Percentiles rank a stretch among this genome's conserved stretches.
Conservation (phyloP, 257 asterid genomes). For the Solanum pinnatisectum region DNA sequence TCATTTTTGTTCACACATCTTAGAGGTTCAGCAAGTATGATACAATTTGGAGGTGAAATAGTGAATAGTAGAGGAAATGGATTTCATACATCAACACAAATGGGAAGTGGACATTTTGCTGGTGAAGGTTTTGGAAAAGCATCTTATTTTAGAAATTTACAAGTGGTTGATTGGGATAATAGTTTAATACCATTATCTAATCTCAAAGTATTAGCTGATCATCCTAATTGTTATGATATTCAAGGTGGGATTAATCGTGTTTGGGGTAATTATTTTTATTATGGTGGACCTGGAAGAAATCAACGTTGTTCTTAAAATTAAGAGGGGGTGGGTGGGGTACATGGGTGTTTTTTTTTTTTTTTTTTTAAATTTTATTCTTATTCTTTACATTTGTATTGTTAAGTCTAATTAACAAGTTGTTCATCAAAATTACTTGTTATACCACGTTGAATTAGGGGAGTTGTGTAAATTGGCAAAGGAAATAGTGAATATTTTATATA, state of each 20-base stretch:
- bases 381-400: constrained; percentile 30
- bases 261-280: constrained; percentile 50
- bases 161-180: constrained; percentile 47
- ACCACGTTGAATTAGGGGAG: constrained; percentile 14
- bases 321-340: too few species aligned
- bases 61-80: constrained; percentile 27
- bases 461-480: constrained; percentile 39
- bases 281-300: constrained; percentile 55
- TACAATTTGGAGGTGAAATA: constrained; percentile 48
- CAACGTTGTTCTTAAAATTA: constrained; percentile 28
- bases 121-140: constrained; percentile 44
- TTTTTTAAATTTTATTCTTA: background rate
- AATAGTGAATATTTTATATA: constrained; percentile 45
- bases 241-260: constrained; percentile 33
- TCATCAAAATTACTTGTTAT: constrained; percentile 13
- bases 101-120: constrained; percentile 59
- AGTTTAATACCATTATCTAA: constrained; percentile 33
- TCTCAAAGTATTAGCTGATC: constrained; percentile 33
- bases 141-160: constrained; percentile 38
- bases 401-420: constrained; percentile 30
- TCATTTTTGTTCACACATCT: constrained; percentile 33
- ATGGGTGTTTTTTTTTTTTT: background rate
- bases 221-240: constrained; percentile 40
- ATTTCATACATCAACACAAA: constrained; percentile 41
- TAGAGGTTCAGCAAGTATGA: constrained; percentile 32